Evolutionary conservation across 345 rosid genomes (phyloP).

Genomic region (Eucalyptus regnans): DNA sequence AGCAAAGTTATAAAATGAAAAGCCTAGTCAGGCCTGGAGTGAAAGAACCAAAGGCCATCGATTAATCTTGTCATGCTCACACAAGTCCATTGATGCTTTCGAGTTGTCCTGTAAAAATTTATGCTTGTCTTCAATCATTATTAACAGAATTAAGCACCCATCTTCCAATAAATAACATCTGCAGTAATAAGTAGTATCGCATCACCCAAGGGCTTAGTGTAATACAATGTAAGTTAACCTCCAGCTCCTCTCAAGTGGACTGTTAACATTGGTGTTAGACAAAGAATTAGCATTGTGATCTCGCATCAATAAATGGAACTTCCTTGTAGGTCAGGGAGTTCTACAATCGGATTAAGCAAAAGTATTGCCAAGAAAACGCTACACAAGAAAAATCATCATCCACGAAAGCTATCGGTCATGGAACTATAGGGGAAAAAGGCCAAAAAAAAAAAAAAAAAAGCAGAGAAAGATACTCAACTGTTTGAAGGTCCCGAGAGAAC

Average conservation of each 20-base stretch:
- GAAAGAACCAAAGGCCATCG: background rate
- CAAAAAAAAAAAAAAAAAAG: background rate
- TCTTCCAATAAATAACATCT: background rate
- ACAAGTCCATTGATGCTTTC: background rate
- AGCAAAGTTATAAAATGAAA: background rate
- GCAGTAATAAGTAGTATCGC: background rate
- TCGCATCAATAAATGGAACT: background rate
- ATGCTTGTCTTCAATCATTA: background rate
- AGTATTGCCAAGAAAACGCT: background rate
- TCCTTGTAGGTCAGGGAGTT: background rate
- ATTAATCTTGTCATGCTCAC: background rate
- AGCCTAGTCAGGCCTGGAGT: background rate
- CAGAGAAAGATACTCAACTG: conserved; percentile 22
- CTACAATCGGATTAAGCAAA: background rate
- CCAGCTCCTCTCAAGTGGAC: background rate
- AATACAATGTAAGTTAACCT: background rate
- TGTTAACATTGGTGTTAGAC: background rate
- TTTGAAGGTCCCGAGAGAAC: conserved; percentile 52
- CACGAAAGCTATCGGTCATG: background rate
- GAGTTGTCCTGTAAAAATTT: background rate
- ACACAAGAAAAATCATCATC: background rate
- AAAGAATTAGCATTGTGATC: background rate
- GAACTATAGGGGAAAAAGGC: background rate
- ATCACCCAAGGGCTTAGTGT: background rate
- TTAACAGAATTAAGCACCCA: background rate